These are phyloP conservation scores for Puya raimondii DNA, from an alignment of 176 grass and related monocot genomes.

Conservation along the genomic window DNA sequence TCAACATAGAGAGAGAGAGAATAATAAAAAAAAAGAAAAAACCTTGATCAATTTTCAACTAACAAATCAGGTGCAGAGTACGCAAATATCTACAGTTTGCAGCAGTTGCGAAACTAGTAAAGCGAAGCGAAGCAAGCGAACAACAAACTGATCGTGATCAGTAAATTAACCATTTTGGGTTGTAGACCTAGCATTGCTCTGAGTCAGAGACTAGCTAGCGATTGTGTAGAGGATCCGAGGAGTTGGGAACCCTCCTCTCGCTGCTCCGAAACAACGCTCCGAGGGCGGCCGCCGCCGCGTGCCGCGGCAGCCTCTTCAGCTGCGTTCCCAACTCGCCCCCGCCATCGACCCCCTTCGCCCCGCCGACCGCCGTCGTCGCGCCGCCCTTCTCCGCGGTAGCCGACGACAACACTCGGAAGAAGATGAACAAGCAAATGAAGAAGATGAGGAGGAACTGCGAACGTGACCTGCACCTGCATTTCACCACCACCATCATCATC, in stretches of 20 bases:
- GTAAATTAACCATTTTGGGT: too few relatives aligned
- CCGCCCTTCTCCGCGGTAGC: conserved; percentile 9
- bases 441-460: too few relatives aligned
- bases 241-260: conserved; percentile 64
- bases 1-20: not conserved
- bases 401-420: not conserved
- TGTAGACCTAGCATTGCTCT: too few relatives aligned
- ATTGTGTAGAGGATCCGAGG: conserved; percentile 84
- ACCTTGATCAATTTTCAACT: not conserved
- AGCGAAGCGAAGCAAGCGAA: not conserved
- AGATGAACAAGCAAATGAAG: too few relatives aligned
- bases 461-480: too few relatives aligned
- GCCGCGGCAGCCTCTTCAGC: conserved; percentile 32
- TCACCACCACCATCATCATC: too few relatives aligned
- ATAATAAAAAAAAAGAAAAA: not conserved
- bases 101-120: not conserved
- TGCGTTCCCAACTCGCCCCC: conserved; percentile 20
- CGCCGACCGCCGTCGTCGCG: not conserved
- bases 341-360: not conserved
- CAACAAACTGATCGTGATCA: not conserved
- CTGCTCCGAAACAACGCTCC: conserved; percentile 47
- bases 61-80: not conserved
- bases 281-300: conserved; percentile 15
- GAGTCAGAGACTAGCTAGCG: conserved; percentile 34
- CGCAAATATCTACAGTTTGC: not conserved